These are phyloP conservation scores for Bocquillonia castaneifolia DNA, from an alignment of 441 rosid species.

Conservation along the genomic window DNA sequence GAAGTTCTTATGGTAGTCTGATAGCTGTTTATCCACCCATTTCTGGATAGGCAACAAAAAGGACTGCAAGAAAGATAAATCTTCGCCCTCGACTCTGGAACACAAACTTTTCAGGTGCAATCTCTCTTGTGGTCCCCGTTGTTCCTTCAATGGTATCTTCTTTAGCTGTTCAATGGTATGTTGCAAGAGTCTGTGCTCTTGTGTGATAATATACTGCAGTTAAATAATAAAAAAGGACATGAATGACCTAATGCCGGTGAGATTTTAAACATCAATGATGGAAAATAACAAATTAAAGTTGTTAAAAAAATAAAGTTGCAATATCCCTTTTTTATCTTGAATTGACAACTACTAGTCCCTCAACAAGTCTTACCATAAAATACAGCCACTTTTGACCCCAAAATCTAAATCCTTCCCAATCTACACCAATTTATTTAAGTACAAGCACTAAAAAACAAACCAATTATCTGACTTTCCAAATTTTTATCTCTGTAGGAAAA, in stretches of 20 bases:
- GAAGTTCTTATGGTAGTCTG: conserved; percentile 89
- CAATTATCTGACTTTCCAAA: background rate
- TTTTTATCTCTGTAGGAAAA: no score
- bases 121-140: conserved; percentile 96
- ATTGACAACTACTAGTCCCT: background rate
- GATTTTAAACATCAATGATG: background rate
- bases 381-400: background rate
- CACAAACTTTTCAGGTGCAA: conserved; percentile 77
- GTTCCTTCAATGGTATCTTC: conserved; percentile 83
- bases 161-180: conserved; percentile 89
- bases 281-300: background rate
- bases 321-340: background rate
- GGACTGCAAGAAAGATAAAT: conserved; percentile 73
- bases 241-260: conserved; percentile 4
- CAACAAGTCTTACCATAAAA: background rate
- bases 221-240: conserved; percentile 7
- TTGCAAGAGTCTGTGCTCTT: conserved; percentile 73
- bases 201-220: conserved; percentile 79
- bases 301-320: background rate
- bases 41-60: conserved; percentile 81
- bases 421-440: background rate
- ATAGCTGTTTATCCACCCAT: conserved; percentile 89
- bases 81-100: conserved; percentile 67
- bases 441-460: background rate
- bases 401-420: background rate